A percentile compares a stretch with the other conserved stretches of the same genome.
Conservation (phyloP, 345 rosid species). For the Linum lewisii region DNA sequence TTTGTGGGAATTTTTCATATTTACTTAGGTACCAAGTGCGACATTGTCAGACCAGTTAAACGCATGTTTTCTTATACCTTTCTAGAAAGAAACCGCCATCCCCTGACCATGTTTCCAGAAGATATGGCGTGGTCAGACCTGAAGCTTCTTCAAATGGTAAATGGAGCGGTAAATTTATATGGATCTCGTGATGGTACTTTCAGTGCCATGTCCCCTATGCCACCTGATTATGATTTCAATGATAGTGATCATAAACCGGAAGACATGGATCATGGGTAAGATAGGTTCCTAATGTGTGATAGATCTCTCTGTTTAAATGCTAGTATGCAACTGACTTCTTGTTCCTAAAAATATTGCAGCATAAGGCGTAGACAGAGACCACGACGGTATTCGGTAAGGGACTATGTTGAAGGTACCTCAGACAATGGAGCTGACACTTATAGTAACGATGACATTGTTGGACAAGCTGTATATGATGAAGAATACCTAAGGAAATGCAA, state of each 20-base stretch:
- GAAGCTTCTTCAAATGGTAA: constrained; percentile 72
- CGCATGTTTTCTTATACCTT: not conserved
- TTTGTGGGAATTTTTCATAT: no score
- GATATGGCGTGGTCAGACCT: constrained; percentile 47
- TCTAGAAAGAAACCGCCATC: constrained; percentile 74
- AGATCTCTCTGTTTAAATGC: constrained; percentile 2
- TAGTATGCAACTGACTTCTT: not conserved
- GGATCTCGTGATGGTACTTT: constrained; percentile 23
- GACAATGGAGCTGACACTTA: constrained; percentile 76
- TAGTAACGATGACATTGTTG: constrained; percentile 97
- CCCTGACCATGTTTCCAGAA: constrained; percentile 58
- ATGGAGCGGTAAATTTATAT: constrained; percentile 39
- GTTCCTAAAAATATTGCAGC: constrained; percentile 21
- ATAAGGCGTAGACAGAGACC: constrained; percentile 80
- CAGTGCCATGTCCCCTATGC: constrained; percentile 42
- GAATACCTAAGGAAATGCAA: constrained; percentile 88
- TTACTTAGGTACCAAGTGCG: no score
- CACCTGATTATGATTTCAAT: constrained; percentile 57
- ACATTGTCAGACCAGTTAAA: no score
- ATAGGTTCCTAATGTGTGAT: not conserved
- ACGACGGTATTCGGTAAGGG: constrained; percentile 73
- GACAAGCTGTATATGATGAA: constrained; percentile 96
- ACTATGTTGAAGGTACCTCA: constrained; percentile 76
- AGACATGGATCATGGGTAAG: constrained; percentile 65
- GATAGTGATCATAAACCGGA: constrained; percentile 50